Base-by-base conservation (phyloP, 2,329 filamentous ascomycete species). In the Aaosphaeria pasadenensis region DNA sequence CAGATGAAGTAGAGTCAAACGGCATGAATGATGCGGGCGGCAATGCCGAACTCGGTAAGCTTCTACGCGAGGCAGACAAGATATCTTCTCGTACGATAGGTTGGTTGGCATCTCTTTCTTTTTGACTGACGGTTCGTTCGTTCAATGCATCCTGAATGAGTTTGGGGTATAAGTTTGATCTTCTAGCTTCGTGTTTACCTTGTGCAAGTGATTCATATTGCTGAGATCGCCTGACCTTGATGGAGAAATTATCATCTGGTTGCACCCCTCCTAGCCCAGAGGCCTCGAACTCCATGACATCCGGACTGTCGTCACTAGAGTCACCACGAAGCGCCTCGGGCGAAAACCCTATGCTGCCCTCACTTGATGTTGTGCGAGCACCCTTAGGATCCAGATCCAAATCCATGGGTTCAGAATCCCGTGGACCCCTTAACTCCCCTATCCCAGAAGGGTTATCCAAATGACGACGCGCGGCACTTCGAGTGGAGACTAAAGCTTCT, bases 1-100 rank as follows among this genome's bases (percentile, higher is more conserved):
- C 62, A 1, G 63, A 69, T 6, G 62, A 70, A 4, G 55, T 58
- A 2, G 66, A 69, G 39, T 71, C 67, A 42, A 71, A 64, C 0
- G 70, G 66, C 30, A 74, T 66, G 49, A 72, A 75, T 0, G 73
- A 72, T 1, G 75, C 70, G 1, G 73, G 72, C 2, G 76, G 76
- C 1, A 78, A 65, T 6, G 56, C 47, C 0, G 75, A 77, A 9
- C 66, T 73, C 0, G 72, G 71, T 5, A 77, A 42, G 77, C 92
- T 44, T 73, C 92, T 43, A 77, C 86, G 48, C 80, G 92, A 52
- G 73, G 87, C 48, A 76, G 89, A 55, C 72, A 86, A 39, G 76
- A 86, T 61, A 77, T 91, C 24, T 73, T 95, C 24, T 69, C 80
- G 48, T 84, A 96, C 74, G 1, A 62, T 38, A 2, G 50, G 49